A percentile compares a stretch with the other conserved stretches of the same genome.
These are phyloP conservation scores for Malus hybrid DNA, from an alignment of 331 rosid species.

Conservation along the genomic window DNA sequence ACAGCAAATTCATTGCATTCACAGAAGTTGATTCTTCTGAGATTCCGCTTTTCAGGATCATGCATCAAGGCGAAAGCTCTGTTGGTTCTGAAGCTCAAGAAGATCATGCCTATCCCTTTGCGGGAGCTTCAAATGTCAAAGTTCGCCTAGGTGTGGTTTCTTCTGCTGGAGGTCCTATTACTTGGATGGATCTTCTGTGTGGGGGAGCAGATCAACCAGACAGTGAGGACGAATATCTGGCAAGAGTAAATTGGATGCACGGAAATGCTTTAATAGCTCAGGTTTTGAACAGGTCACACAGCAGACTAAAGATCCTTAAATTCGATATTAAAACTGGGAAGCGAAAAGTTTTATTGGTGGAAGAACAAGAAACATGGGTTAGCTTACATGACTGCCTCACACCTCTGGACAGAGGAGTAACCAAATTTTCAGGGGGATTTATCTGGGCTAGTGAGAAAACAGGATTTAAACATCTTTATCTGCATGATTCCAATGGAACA, in stretches of 20 bases:
- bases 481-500: slow-evolving; percentile 64
- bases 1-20: slow-evolving; percentile 79
- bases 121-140: slow-evolving; percentile 86
- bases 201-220: slow-evolving; percentile 45
- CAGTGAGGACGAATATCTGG: slow-evolving; percentile 75
- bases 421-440: slow-evolving; percentile 69
- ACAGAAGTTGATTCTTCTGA: slow-evolving; percentile 90
- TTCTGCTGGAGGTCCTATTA: slow-evolving; percentile 56
- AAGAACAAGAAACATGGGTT: slow-evolving; percentile 70
- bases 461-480: slow-evolving; percentile 87
- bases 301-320: slow-evolving; percentile 59
- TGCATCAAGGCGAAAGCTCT: slow-evolving; percentile 86
- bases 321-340: slow-evolving; percentile 71
- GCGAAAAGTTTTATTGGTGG: slow-evolving; percentile 53
- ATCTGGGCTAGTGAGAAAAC: slow-evolving; percentile 97
- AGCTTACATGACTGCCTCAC: slow-evolving; percentile 84
- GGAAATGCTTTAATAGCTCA: slow-evolving; percentile 73
- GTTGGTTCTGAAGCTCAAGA: slow-evolving; percentile 88
- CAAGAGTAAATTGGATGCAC: slow-evolving; percentile 89
- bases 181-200: slow-evolving; percentile 93
- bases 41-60: slow-evolving; percentile 81
- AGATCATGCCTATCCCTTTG: slow-evolving; percentile 95
- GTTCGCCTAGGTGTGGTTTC: slow-evolving; percentile 86
- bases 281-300: slow-evolving; percentile 72
- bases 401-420: slow-evolving; percentile 65